phyloP scores from a whole-genome alignment of 352 stramenopile species.

The Aphanomyces stellatus region DNA sequence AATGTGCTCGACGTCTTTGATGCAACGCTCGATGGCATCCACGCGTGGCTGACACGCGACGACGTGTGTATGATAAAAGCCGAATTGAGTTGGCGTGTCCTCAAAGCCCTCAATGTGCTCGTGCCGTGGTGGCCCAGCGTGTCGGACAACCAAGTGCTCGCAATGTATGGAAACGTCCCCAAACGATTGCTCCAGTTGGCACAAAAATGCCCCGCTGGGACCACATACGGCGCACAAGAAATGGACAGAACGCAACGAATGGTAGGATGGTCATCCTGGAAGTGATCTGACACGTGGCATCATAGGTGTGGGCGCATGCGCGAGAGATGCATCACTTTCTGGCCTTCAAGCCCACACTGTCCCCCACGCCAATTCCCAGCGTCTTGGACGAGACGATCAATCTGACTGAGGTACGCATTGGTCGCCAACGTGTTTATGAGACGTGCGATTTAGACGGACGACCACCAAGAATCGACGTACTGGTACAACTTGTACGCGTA shows the following conservation, averaged over 20 bases:
- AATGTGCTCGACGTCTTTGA: constrained; percentile 4
- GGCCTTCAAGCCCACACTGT: neutral
- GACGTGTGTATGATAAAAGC: constrained; percentile 9
- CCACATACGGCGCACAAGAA: neutral
- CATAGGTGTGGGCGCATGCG: neutral
- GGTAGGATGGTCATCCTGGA: neutral
- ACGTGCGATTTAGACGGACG: constrained; percentile 17
- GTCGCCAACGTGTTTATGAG: too few relatives aligned
- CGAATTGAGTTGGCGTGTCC: constrained; percentile 36
- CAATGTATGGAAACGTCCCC: constrained; percentile 49
- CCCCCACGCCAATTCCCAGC: neutral
- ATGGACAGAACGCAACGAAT: neutral
- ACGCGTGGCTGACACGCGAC: constrained; percentile 28
- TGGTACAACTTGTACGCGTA: constrained; percentile 70
- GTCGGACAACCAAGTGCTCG: constrained; percentile 56
- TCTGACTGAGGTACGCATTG: neutral
- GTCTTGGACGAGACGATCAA: neutral
- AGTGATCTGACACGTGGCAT: neutral
- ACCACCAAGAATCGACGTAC: constrained; percentile 23
- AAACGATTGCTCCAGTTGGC: constrained; percentile 52
- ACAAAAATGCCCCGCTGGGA: constrained; percentile 33
- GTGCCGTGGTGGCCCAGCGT: constrained; percentile 38
- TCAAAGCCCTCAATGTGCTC: constrained; percentile 45
- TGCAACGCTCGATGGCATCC: constrained; percentile 30
- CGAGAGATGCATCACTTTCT: constrained; percentile 11